phyloP scores from a whole-genome alignment of 345 rosid species.

The Euphorbia tirucalli region DNA sequence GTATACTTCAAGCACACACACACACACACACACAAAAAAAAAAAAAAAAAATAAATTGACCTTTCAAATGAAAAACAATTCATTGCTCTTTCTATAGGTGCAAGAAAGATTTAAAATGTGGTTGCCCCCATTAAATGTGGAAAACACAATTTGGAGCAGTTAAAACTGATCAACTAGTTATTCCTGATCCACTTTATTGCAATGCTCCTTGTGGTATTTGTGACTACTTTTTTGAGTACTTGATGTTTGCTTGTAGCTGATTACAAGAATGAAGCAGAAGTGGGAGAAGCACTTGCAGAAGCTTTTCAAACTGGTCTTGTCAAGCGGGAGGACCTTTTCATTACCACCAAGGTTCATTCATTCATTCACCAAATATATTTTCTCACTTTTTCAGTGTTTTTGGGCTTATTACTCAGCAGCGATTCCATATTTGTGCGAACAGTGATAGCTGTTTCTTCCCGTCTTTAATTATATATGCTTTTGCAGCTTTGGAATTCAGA shows the following conservation, averaged over 20 bases:
- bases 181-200: neutral
- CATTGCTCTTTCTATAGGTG: neutral
- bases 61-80: neutral
- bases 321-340: slow-evolving; percentile 78
- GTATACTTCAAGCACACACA: neutral
- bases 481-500: slow-evolving; percentile 95
- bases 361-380: too few relatives aligned
- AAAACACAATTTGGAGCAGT: too few relatives aligned
- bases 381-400: too few relatives aligned
- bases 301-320: slow-evolving; percentile 60
- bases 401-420: too few relatives aligned
- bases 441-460: too few relatives aligned
- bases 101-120: neutral
- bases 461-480: neutral
- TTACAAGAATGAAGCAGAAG: slow-evolving; percentile 70
- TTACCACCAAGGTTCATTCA: slow-evolving; percentile 72
- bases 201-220: too few relatives aligned
- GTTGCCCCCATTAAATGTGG: too few relatives aligned
- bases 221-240: slow-evolving; percentile 10
- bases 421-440: too few relatives aligned
- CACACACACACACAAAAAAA: too few relatives aligned
- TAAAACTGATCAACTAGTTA: neutral
- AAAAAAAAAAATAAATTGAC: neutral
- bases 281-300: slow-evolving; percentile 70
- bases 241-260: slow-evolving; percentile 48